Base-by-base conservation (phyloP, 225 moss, liverwort and hornwort genomes). In the Straminergon stramineum region DNA sequence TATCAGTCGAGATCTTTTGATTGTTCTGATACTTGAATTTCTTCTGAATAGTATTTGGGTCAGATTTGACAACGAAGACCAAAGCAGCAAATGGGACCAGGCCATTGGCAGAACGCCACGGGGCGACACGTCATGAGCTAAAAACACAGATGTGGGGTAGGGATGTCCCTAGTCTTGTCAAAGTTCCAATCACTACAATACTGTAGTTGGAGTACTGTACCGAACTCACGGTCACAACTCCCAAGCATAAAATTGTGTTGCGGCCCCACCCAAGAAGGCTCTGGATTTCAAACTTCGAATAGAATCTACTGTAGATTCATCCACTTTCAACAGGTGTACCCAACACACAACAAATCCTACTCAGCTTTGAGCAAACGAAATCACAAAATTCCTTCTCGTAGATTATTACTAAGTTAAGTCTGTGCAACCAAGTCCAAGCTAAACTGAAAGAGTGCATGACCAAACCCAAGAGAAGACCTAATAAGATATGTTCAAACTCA, bases 1-100 rank as follows among this genome's bases (percentile, higher is more conserved):
- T 23, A 43, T 89, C 79, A 58, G 41, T 28, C 39, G 2, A 80
- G 60, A 80, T 80, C 39, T 60, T 80, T 28, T n/a, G 18, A 58
- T 79, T n/a, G 2, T 15, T 57, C 10, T 28, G 39, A 17, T 60
- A 34, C 18, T 80, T 39, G 39, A 60, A 57, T 80, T 60, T 39
- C 16, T 58, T 28, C 28, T 39, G 56, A 80, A 80, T 18, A 80
- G 15, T 78, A 78, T 30, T 30, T 7, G 18, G 13, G 60, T 60
- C 80, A 52, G 75, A 52, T 86, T 48, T 88, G 90, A 88, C 86
- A 86, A 83, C 90, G 90, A 88, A 43, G 80, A 56, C 58, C 80
- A 80, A 60, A 60, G 80, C 83, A 48, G 56, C 78, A 73, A 57
- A 83, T 89, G 88, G 62, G 58, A 37, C 30, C 45, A 4, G 21